Percentiles rank a stretch among this genome's conserved stretches.
These are phyloP conservation scores for Solanum raphanifolium DNA, from an alignment of 257 asterid species.

Conservation along the genomic window DNA sequence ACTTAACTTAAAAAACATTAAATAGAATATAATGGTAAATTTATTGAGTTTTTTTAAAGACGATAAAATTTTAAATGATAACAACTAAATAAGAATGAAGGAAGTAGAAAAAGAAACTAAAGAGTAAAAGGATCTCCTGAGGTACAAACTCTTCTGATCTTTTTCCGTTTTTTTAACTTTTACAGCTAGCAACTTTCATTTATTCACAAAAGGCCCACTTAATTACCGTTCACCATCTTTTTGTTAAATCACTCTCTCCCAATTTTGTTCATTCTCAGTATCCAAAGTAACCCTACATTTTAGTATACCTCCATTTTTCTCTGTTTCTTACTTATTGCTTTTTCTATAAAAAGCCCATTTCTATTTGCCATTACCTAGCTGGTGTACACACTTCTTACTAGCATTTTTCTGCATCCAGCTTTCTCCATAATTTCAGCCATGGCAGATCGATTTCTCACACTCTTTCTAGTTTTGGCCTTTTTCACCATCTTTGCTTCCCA, in stretches of 20 bases:
- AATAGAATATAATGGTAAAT: too few relatives aligned
- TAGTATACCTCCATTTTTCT: neutral
- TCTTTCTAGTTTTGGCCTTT: conserved; percentile 24
- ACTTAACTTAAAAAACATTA: too few relatives aligned
- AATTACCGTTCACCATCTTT: neutral
- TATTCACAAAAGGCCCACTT: neutral
- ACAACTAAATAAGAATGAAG: too few relatives aligned
- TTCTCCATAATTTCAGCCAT: conserved; percentile 14
- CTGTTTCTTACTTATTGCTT: neutral
- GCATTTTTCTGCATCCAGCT: neutral
- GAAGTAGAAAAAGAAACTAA: too few relatives aligned
- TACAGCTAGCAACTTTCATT: neutral
- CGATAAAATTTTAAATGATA: too few relatives aligned
- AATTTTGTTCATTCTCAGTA: neutral
- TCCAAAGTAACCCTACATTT: neutral
- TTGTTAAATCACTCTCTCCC: too few relatives aligned
- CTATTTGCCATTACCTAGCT: neutral
- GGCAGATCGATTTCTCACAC: conserved; percentile 20
- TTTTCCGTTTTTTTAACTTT: neutral
- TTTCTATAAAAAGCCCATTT: conserved; percentile 7
- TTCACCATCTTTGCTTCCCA: conserved; percentile 22
- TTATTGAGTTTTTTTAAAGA: too few relatives aligned
- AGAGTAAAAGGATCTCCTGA: neutral
- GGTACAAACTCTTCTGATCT: neutral
- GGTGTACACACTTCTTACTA: neutral